Evolutionary conservation across 1,139 yeast species (phyloP), one percentile per base, ranked within the genome.

Genomic region (Yamadazyma songkhlaensis): DNA sequence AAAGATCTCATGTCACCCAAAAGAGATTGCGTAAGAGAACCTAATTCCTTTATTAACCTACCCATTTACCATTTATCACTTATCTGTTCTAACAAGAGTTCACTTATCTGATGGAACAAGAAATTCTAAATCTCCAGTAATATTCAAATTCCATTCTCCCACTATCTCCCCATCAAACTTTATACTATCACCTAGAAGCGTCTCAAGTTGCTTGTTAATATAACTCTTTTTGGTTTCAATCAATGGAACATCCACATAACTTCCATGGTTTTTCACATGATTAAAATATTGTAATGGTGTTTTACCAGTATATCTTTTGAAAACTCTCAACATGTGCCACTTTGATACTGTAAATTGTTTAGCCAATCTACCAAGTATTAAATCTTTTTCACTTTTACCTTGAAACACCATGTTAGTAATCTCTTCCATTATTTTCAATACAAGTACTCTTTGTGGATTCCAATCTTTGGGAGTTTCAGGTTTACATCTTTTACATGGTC

Each of bases 241-340:
- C 10, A 29, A 5, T 2, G 32, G 32, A 5, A 29, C n/a, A 8
- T 29, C 17, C 2, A 21, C 32, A 10, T 9, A 11, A 3, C 5
- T 20, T 9, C 25, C 17, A 22, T 20, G 13, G 5, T 29, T 20
- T 11, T 20, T 29, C 9, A 11, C 20, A 11, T 29, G 25, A 6
- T 20, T 29, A 20, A 21, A 29, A 22, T 21, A 29, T n/a, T 29
- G 32, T 21, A 21, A 22, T 2, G 32, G 32, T 8, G 32, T 29
- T 29, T 22, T 29, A n/a, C 14, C 25, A 4, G 25, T 21, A 12
- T 29, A 29, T 13, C 32, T 10, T 22, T 29, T 20, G 11, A 29
- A 29, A 4, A 17, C n/a, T 12, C 32, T n/a, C 15, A 29, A 29
- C 32, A 29, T 29, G 11, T 29, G 32, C 32, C 32, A 29, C 20